Percentiles rank a stretch among this genome's conserved stretches.
These are phyloP conservation scores for Neoarthrinium moseri DNA, from an alignment of 2,329 filamentous ascomycete species.

Conservation along the genomic window DNA sequence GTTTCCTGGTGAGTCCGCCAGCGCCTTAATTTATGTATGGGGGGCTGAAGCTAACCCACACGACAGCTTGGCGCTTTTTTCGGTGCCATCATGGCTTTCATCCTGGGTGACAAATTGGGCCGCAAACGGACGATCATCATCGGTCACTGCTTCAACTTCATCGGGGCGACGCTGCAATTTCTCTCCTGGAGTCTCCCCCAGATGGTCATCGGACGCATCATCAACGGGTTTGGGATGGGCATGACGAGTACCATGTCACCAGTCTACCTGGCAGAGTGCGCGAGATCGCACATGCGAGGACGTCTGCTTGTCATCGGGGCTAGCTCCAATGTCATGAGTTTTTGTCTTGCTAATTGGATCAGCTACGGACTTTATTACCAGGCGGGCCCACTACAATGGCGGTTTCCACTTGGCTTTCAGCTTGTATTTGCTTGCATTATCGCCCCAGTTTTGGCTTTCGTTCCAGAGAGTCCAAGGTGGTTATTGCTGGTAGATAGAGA, in stretches of 20 bases:
- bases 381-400: conserved; percentile 32
- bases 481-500: conserved; percentile 52
- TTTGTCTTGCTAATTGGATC: conserved; percentile 48
- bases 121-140: conserved; percentile 64
- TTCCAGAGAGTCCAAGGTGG: conserved; percentile 38
- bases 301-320: conserved; percentile 24
- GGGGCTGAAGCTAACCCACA: background rate
- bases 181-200: conserved; percentile 23
- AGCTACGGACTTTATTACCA: conserved; percentile 37
- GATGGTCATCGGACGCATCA: conserved; percentile 23
- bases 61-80: conserved; percentile 59
- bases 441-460: conserved; percentile 25
- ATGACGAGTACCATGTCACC: conserved; percentile 28
- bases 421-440: conserved; percentile 36
- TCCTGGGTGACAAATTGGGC: conserved; percentile 62
- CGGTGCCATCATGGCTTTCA: conserved; percentile 64
- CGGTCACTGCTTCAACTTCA: conserved; percentile 59
- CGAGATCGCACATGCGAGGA: conserved; percentile 22
- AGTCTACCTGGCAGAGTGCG: conserved; percentile 26
- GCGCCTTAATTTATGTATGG: background rate
- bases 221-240: conserved; percentile 29
- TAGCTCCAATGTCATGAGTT: conserved; percentile 31
- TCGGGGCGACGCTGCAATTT: conserved; percentile 61
- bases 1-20: conserved; percentile 35
- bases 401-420: conserved; percentile 34